Evolutionary conservation across 1,284 basidiomycete species (phyloP), one percentile per base, ranked within the genome.

Genomic region (Athelia sp.): DNA sequence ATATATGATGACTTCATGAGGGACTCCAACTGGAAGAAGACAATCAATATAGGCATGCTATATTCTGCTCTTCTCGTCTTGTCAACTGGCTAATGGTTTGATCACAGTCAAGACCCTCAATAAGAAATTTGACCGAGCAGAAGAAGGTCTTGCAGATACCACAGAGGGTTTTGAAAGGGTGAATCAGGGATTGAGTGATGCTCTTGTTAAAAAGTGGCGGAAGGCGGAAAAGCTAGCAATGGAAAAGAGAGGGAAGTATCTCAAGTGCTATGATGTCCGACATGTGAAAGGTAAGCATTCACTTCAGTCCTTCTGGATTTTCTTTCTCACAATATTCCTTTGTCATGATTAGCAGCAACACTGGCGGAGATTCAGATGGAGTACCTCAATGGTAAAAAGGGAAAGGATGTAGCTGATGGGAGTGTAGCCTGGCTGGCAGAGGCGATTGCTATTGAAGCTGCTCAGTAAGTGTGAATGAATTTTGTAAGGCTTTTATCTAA

Each of bases 21-120:
- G 24, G 43, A 45, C 22, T 45, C 43, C 9, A 45, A 45, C 22
- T 26, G 24, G 43, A 45, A 45, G 23, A 45, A 45, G 24, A 19
- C 22, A 11, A n/a, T 45, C 18, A 24, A 23, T 18, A 19, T 45
- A 6, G 23, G 43, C 22, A 6, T 6, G 43, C 22, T 6, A n/a
- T 8, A 29, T 6, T 29, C 26, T 29, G 6, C 26, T 29, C 13
- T 13, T 29, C 6, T n/a, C 36, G n/a, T 40, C 17, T 9, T 8
- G 15, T 10, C 4, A 18, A 4, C n/a, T 40, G 8, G 4, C n/a
- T 40, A 18, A 22, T 22, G n/a, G 8, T 18, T 17, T 8, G 10
- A 40, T 40, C n/a, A 6, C n/a, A 40, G 36, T 40, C n/a, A 17
- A 17, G 6, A 40, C 21, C 4, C 36, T 40, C 6, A 18, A 18